Percentiles rank a stretch among this genome's conserved stretches.
These are phyloP conservation scores for Trichoderma polysporum DNA, from an alignment of 2,329 filamentous ascomycete genomes.

Conservation along the genomic window DNA sequence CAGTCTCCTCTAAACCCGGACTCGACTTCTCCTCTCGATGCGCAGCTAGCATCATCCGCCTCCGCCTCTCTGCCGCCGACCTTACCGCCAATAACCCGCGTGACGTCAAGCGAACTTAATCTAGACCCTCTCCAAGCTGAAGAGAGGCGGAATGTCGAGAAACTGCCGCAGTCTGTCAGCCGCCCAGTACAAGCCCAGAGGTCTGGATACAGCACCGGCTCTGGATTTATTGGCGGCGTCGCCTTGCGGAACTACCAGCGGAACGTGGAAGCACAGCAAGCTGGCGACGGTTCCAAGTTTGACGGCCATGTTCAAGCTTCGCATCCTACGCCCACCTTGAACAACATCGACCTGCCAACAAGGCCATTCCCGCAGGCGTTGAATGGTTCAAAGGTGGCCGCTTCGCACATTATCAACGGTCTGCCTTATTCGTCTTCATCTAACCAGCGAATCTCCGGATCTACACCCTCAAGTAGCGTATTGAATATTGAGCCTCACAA, in stretches of 20 bases:
- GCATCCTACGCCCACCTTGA: constrained; percentile 23
- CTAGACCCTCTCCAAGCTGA: constrained; percentile 24
- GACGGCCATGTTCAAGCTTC: constrained; percentile 19
- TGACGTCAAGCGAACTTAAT: constrained; percentile 42
- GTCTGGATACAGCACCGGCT: constrained; percentile 38
- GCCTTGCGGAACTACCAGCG: constrained; percentile 53
- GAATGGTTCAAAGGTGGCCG: constrained; percentile 33
- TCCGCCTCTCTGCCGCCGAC: constrained; percentile 42
- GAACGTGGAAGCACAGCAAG: constrained; percentile 32
- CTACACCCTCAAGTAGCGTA: constrained; percentile 31
- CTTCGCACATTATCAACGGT: constrained; percentile 52
- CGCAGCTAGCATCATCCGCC: constrained; percentile 36
- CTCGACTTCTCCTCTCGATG: constrained; percentile 37
- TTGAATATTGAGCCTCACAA: constrained; percentile 41
- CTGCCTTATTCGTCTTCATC: constrained; percentile 35
- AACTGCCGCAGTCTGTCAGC: constrained; percentile 26
- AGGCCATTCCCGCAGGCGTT: constrained; percentile 31
- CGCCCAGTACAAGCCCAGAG: constrained; percentile 32
- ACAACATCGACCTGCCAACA: constrained; percentile 36
- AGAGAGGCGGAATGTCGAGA: constrained; percentile 29
- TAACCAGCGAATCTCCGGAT: constrained; percentile 45
- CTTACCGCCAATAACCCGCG: constrained; percentile 51
- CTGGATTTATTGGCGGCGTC: constrained; percentile 56
- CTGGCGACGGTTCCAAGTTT: constrained; percentile 12
- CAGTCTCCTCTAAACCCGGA: constrained; percentile 45